phyloP scores from a whole-genome alignment of 129 eudicot species.

The Tagetes patula region DNA sequence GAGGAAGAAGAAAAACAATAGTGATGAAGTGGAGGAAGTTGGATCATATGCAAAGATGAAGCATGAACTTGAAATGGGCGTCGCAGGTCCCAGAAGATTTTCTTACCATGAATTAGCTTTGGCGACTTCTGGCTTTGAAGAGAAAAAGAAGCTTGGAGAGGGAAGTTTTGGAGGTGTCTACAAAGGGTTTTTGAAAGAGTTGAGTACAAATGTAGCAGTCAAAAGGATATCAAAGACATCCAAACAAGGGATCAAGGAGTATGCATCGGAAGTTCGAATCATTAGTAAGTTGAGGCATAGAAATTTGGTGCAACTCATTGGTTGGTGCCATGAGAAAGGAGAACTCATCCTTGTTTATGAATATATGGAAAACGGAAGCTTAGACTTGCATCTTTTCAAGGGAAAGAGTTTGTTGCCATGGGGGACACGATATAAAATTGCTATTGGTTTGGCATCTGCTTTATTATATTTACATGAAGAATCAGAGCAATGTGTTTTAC shows the following conservation, averaged over 20 bases:
- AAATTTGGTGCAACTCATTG: slow-evolving; percentile 40
- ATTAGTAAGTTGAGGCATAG: slow-evolving; percentile 39
- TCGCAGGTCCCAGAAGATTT: slow-evolving; percentile 27
- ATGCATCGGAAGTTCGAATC: slow-evolving; percentile 40
- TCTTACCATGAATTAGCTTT: slow-evolving; percentile 25
- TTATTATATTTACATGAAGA: slow-evolving; percentile 42
- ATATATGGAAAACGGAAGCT: slow-evolving; percentile 47
- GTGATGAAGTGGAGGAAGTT: background rate
- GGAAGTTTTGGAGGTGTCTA: slow-evolving; percentile 46
- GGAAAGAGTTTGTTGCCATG: slow-evolving; percentile 35
- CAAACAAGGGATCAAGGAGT: slow-evolving; percentile 42
- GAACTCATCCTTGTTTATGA: slow-evolving; percentile 43
- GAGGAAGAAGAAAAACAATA: slow-evolving; percentile 20
- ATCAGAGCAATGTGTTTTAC: slow-evolving; percentile 42
- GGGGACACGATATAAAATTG: slow-evolving; percentile 34
- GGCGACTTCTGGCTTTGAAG: slow-evolving; percentile 31
- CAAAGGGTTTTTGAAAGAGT: slow-evolving; percentile 33
- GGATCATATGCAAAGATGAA: slow-evolving; percentile 15
- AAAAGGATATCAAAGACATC: slow-evolving; percentile 40
- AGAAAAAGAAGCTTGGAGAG: slow-evolving; percentile 39
- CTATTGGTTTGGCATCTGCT: slow-evolving; percentile 37
- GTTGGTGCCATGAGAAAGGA: slow-evolving; percentile 41
- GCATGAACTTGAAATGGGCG: slow-evolving; percentile 25
- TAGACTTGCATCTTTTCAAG: slow-evolving; percentile 43
- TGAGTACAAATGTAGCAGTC: slow-evolving; percentile 23